Conservation (phyloP, 306 rosid species). For the Gastrolobium bilobum region DNA sequence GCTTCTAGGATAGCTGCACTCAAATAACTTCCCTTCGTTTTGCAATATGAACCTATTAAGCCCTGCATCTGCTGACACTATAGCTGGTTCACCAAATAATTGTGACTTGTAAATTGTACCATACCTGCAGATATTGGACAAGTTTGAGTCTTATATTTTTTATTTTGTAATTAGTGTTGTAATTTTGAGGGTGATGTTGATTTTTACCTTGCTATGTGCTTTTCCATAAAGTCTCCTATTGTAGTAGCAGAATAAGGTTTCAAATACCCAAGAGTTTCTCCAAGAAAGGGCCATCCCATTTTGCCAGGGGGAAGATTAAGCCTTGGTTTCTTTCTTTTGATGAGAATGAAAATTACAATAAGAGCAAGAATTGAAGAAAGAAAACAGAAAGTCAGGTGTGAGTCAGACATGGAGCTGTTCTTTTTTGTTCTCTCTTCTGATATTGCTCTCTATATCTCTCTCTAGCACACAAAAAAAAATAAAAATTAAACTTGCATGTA, state of each 20-base stretch:
- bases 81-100: conserved; percentile 82
- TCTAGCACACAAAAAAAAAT: not conserved
- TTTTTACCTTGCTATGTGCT: conserved; percentile 77
- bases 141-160: not conserved
- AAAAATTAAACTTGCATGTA: conserved; percentile 34
- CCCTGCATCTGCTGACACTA: conserved; percentile 94
- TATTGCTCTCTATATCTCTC: not conserved
- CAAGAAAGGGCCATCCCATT: conserved; percentile 95
- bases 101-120: conserved; percentile 89
- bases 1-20: conserved; percentile 88
- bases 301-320: conserved; percentile 86
- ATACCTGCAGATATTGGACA: conserved; percentile 58
- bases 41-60: conserved; percentile 79
- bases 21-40: conserved; percentile 89
- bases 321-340: conserved; percentile 59
- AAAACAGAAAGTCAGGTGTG: conserved; percentile 59
- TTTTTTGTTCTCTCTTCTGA: not conserved
- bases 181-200: not conserved
- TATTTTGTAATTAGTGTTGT: not conserved
- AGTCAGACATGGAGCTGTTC: conserved; percentile 66
- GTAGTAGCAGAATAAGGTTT: conserved; percentile 80
- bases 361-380: conserved; percentile 71
- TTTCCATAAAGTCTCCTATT: conserved; percentile 79
- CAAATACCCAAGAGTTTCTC: conserved; percentile 83
- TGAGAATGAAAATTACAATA: conserved; percentile 62